These are phyloP conservation scores for Isoetes engelmannii DNA, from an alignment of 83 land plant species.

Conservation along the genomic window DNA sequence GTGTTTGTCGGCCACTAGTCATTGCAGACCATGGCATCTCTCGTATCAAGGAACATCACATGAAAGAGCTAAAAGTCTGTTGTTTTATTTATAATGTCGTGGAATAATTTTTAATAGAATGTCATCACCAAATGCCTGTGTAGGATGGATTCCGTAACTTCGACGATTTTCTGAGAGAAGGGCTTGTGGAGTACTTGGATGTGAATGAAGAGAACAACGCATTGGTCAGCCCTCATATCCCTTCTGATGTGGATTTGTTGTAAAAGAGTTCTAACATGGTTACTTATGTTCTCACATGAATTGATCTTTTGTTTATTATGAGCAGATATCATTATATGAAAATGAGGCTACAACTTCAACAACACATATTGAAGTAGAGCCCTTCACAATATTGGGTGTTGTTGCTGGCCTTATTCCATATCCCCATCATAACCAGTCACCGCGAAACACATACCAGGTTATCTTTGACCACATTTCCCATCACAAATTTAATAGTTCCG, in stretches of 20 bases:
- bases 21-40: slow-evolving; percentile 91
- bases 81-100: not conserved
- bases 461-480: no score
- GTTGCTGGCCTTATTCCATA: slow-evolving; percentile 93
- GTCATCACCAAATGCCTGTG: not conserved
- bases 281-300: not conserved
- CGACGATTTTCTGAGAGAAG: slow-evolving; percentile 82
- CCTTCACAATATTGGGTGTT: slow-evolving; percentile 93
- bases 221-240: slow-evolving; percentile 38
- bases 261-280: slow-evolving; percentile 2
- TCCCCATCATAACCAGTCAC: slow-evolving; percentile 99
- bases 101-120: not conserved
- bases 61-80: slow-evolving; percentile 82
- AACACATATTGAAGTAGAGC: slow-evolving; percentile 95
- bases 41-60: slow-evolving; percentile 86
- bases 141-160: slow-evolving; percentile 91
- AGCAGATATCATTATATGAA: slow-evolving; percentile 90
- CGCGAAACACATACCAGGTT: slow-evolving; percentile 99
- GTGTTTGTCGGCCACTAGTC: slow-evolving; percentile 96
- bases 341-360: slow-evolving; percentile 47
- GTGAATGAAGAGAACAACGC: slow-evolving; percentile 98
- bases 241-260: not conserved
- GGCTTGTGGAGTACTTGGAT: slow-evolving; percentile 93
- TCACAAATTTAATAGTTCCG: no score
- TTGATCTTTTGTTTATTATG: not conserved